These are phyloP conservation scores for Tulasnella sp. DNA, from an alignment of 768 basidiomycete species.

Conservation along the genomic window DNA sequence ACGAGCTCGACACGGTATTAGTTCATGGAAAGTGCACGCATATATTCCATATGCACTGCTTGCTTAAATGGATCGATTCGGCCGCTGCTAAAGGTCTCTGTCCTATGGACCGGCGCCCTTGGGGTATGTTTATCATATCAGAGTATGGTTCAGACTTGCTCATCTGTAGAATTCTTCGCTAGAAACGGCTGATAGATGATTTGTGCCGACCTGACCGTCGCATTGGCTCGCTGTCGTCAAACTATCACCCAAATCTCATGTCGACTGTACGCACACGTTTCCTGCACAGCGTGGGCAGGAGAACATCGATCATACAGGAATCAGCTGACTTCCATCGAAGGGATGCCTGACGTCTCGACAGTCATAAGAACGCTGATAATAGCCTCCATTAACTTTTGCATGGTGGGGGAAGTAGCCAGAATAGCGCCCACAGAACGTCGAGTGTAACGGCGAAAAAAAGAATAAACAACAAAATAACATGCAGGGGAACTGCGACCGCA, in stretches of 20 bases:
- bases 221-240: too few species aligned
- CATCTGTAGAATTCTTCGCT: not conserved
- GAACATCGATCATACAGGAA: too few species aligned
- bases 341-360: too few species aligned
- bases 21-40: constrained; percentile 98
- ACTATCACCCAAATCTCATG: too few species aligned
- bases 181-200: constrained; percentile 13
- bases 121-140: constrained; percentile 56
- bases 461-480: not conserved
- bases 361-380: not conserved
- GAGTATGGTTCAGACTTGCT: not conserved
- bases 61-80: constrained; percentile 92
- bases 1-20: too few species aligned
- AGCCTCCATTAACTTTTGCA: not conserved
- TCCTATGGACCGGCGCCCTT: constrained; percentile 92
- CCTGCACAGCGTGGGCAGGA: too few species aligned
- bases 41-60: constrained; percentile 97
- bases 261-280: too few species aligned
- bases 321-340: too few species aligned
- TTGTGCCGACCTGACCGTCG: not conserved
- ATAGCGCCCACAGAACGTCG: not conserved
- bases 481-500: too few species aligned
- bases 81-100: constrained; percentile 85
- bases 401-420: too few species aligned
- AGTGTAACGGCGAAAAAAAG: not conserved